Base-by-base conservation (phyloP, 1,139 yeast species). In the Suhomyces terraborum region DNA sequence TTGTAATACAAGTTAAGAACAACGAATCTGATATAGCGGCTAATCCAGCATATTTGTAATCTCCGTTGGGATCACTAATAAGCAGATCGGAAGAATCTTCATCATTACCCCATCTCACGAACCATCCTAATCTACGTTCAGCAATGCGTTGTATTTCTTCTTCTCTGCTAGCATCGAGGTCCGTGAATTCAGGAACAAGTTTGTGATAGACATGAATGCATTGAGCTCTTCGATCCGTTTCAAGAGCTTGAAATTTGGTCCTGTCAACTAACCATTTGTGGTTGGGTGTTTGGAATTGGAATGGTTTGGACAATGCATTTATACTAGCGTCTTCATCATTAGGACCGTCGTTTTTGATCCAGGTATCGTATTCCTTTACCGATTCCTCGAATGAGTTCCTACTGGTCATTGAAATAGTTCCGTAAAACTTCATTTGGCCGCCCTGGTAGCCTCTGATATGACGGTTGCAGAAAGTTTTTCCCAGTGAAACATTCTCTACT, bases 21-120 rank as follows among this genome's bases (percentile, higher is more conserved):
- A 77, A 72, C 8, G 82, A 72, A 58, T 85, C 94, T 0, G 86
- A 73, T 18, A 83, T 64, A 43, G 78, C 79, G 1, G 84, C 84
- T 40, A 84, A 59, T 0, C 85, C 88, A 18, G 76, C 80, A 56
- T 75, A 80, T 47, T 80, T 76, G 55, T 69, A 77, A 8, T 51
- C 54, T n/a, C 42, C 41, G 6, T 35, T 36, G 8, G 50, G 37
- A 4, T 45, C 45, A 5, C 22, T 28, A 29, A 51, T 26, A 7
- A 43, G 41, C 14, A 35, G 31, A 17, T 46, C 46, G 8, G 37
- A 9, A 10, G 43, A 47, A 14, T 39, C 46, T 41, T 59, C 57
- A n/a, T 54, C 56, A 17, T 63, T 68, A 39, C 70, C 72, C 52
- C 71, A 70, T 48, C 60, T 62, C 8, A 70, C 69, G 64, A 75